A percentile compares a stretch with the other conserved stretches of the same genome.
Evolutionary conservation across 495 filamentous ascomycete genomes (phyloP).

Genomic region (Hypoxylon crocopeplum): DNA sequence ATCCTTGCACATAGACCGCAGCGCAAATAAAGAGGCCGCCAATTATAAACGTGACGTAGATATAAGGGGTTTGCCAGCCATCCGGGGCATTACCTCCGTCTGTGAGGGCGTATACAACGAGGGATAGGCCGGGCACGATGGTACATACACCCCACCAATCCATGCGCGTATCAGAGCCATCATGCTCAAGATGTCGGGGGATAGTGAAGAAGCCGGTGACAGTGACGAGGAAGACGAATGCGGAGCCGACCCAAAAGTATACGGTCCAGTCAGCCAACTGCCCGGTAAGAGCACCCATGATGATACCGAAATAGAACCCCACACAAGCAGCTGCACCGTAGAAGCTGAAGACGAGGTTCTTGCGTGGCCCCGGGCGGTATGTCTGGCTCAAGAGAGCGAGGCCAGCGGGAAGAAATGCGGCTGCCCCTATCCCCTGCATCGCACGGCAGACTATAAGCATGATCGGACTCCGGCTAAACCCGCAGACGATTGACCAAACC

Average conservation of each 20-base stretch:
- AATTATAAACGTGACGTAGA: slow-evolving; percentile 64
- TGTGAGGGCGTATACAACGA: slow-evolving; percentile 82
- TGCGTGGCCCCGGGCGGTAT: slow-evolving; percentile 83
- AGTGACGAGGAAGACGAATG: slow-evolving; percentile 51
- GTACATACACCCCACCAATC: slow-evolving; percentile 73
- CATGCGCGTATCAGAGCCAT: slow-evolving; percentile 51
- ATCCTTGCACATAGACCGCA: slow-evolving; percentile 77
- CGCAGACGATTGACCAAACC: slow-evolving; percentile 74
- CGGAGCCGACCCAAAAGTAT: slow-evolving; percentile 81
- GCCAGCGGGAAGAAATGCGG: slow-evolving; percentile 77
- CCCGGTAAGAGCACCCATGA: slow-evolving; percentile 74
- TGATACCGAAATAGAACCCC: slow-evolving; percentile 84
- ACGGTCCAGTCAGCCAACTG: slow-evolving; percentile 72
- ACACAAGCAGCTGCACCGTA: slow-evolving; percentile 80
- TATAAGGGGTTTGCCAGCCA: slow-evolving; percentile 77
- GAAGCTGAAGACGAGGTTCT: slow-evolving; percentile 83
- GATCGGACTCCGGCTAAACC: slow-evolving; percentile 70
- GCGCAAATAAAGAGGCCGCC: slow-evolving; percentile 63
- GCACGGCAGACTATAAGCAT: slow-evolving; percentile 81
- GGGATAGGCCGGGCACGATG: slow-evolving; percentile 69
- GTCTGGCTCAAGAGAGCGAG: slow-evolving; percentile 81
- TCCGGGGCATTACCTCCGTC: slow-evolving; percentile 72
- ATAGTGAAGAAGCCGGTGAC: slow-evolving; percentile 68
- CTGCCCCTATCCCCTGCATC: slow-evolving; percentile 78
- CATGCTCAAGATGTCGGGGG: slow-evolving; percentile 65